These are phyloP conservation scores for Ogataea pignaliae DNA, from an alignment of 805 yeast genomes.

Conservation along the genomic window DNA sequence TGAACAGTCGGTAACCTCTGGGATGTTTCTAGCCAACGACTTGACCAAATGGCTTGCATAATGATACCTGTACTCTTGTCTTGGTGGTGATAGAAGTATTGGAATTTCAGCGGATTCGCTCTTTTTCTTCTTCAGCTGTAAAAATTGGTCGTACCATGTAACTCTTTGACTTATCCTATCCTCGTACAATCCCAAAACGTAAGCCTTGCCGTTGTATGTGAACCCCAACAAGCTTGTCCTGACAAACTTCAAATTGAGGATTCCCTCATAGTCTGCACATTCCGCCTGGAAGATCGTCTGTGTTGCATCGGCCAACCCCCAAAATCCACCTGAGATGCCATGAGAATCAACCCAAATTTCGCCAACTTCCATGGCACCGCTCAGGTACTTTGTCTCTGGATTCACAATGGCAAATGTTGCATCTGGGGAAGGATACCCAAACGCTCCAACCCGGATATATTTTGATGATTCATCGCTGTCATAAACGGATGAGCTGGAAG, in stretches of 20 bases:
- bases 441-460: slow-evolving; percentile 74
- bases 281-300: slow-evolving; percentile 76
- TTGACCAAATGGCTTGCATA: slow-evolving; percentile 85
- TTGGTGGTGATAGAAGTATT: slow-evolving; percentile 2
- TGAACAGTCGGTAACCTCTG: slow-evolving; percentile 83
- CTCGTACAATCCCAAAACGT: slow-evolving; percentile 84
- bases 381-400: slow-evolving; percentile 79
- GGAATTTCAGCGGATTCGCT: slow-evolving; percentile 1
- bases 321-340: slow-evolving; percentile 84
- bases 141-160: slow-evolving; percentile 57
- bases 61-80: slow-evolving; percentile 51
- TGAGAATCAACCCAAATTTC: slow-evolving; percentile 98
- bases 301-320: slow-evolving; percentile 66
- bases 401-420: slow-evolving; percentile 91
- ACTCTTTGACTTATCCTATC: slow-evolving; percentile 81
- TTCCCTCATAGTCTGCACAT: slow-evolving; percentile 68
- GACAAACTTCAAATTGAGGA: slow-evolving; percentile 70
- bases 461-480: slow-evolving; percentile 38
- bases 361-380: slow-evolving; percentile 77
- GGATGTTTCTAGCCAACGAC: slow-evolving; percentile 75
- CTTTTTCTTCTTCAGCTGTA: slow-evolving; percentile 11
- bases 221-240: slow-evolving; percentile 92
- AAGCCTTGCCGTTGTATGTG: slow-evolving; percentile 79
- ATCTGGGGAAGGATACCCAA: slow-evolving; percentile 93
- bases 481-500: slow-evolving; percentile 42